Base-by-base conservation (phyloP, 257 asterid genomes). In the Ocimum tenuiflorum region DNA sequence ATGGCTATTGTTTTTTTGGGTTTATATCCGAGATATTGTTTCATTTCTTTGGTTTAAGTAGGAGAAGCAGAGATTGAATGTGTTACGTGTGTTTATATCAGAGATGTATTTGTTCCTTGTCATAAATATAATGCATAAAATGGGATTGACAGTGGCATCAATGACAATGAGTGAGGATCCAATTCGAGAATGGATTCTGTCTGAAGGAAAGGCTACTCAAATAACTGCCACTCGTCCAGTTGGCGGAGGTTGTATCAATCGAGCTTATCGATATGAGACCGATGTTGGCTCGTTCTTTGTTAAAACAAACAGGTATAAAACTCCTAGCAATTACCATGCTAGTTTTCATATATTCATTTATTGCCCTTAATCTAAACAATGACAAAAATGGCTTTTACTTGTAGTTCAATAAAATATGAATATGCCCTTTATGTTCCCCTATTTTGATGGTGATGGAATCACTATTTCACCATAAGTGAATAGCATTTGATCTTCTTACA, bases 191-290 rank as follows among this genome's bases (percentile, higher is more conserved):
- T 92, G 97, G 98, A 87, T 92, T 68, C 71, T 89, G 7, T 80
- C 97, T 2, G 96, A 87, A 80, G 98, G 97, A 72, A 87, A 89
- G 70, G 97, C 96, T 50, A 84, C 88, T 63, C 76, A 83, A 71
- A 84, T 92, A 58, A 84, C 80, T 1, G 86, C 95, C 60, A 89
- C 79, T 68, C 86, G 95, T 63, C 60, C 98, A 4, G 67, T 92
- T 64, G 97, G 96, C 38, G 98, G 98, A 48, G 98, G 98, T 63
- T 92, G 98, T 86, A 83, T 92, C 68, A 92, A 82, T 66, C 81
- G 65, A 20, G 97, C 98, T 60, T 81, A 48, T 49, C 88, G 96
- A 45, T 89, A 89, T 47, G 94, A 87, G 75, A 87, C 98, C 0
- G 95, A 89, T 84, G 95, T 74, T 42, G 96, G 94, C 71, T 70